phyloP scores from a whole-genome alignment of 805 yeast species.

The Nakazawaea pomicola region DNA sequence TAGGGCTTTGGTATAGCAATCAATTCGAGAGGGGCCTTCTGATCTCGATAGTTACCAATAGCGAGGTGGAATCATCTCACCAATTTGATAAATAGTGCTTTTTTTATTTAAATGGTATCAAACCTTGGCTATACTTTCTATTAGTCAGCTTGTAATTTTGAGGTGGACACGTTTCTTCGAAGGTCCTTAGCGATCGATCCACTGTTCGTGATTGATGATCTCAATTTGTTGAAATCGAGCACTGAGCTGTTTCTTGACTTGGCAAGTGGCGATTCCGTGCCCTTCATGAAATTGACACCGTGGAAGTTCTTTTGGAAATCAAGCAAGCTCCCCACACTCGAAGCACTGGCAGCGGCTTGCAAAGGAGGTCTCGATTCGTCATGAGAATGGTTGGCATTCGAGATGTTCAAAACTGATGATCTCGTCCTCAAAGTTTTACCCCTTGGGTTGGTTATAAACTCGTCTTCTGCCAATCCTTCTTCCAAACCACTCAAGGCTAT shows the following conservation, averaged over 20 bases:
- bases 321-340: conserved; percentile 10
- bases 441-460: neutral
- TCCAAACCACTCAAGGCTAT: conserved; percentile 14
- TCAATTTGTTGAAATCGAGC: conserved; percentile 11
- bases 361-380: conserved; percentile 4
- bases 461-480: conserved; percentile 15
- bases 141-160: conserved; percentile 6
- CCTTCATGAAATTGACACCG: neutral
- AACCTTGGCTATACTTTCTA: too few relatives aligned
- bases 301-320: conserved; percentile 8
- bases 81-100: conserved; percentile 12
- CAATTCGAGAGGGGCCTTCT: neutral
- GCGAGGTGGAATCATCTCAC: too few relatives aligned
- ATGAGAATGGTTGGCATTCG: conserved; percentile 1
- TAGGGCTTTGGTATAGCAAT: neutral
- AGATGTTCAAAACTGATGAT: conserved; percentile 14
- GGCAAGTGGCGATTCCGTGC: neutral
- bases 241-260: neutral
- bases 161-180: conserved; percentile 2
- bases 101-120: neutral
- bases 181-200: conserved; percentile 1
- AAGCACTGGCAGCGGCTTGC: conserved; percentile 3
- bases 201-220: conserved; percentile 10
- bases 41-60: too few relatives aligned
- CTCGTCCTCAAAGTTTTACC: conserved; percentile 22